Evolutionary conservation across 139 green algal genomes (phyloP), one percentile per base, ranked within the genome.

Genomic region (Zygnema circumcarinatum): DNA sequence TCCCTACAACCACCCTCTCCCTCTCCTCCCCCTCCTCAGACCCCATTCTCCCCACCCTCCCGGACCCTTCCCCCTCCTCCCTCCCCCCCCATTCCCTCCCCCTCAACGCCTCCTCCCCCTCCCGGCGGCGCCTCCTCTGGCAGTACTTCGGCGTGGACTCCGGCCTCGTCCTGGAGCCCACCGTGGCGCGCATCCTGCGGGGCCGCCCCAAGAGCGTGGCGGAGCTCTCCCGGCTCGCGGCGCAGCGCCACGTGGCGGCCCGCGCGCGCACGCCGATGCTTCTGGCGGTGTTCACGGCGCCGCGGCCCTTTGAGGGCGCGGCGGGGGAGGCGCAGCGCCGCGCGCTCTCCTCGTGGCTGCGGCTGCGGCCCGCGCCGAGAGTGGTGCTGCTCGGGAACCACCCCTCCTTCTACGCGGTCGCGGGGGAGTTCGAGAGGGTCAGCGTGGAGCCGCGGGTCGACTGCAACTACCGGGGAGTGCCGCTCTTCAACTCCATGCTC

Each of bases 271-370:
- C 47, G 32, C 74, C 74, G 52, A 42, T 56, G 74, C 2, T 40
- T 22, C 32, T 87, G 62, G 40, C 81, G 68, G 75, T 87, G n/a
- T 87, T 87, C 33, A 42, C 38, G 21, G 81, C 81, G 3, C 81
- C 81, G 32, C 33, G 33, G 81, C 81, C 81, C 3, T 87, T 81
- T 33, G 7, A 39, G 2, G 74, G 31, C 31, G 21, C 21, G 2
- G 31, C 56, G 38, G 33, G 29, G 47, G 81, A 80, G 32, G 29
- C 67, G 56, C 81, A 87, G 22, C 81, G 81, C 16, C 31, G 56
- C 32, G 81, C 81, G 67, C 56, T 87, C 32, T 74, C 75, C 32
- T 87, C 81, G 16, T 87, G 81, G 81, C 81, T 87, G 81, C 31
- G 67, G 31, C 33, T 87, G 33, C 38, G 38, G 67, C 81, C 32